Percentiles rank a stretch among this genome's conserved stretches.
Evolutionary conservation across 1,284 basidiomycete species (phyloP).

Genomic region (Rhodotorula sp.): DNA sequence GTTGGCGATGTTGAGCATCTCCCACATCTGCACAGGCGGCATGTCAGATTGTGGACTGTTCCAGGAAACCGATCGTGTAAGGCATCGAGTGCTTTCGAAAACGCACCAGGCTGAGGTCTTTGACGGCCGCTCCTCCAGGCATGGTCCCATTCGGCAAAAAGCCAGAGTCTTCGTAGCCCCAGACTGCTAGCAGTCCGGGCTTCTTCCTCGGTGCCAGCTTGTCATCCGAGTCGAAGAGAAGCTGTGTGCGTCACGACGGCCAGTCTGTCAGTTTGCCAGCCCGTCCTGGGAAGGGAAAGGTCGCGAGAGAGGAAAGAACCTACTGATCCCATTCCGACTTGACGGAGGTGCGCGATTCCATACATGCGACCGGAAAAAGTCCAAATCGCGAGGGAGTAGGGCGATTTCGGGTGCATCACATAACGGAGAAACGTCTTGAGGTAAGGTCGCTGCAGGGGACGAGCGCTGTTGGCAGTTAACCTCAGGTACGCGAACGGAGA

Average conservation of each 20-base stretch:
- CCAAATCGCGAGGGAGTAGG: conserved; percentile 30
- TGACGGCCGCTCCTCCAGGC: conserved; percentile 13
- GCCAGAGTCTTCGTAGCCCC: conserved; percentile 31
- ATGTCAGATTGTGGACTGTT: background rate
- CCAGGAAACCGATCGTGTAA: background rate
- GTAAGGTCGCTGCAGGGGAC: conserved; percentile 17
- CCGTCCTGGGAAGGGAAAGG: background rate
- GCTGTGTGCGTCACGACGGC: background rate
- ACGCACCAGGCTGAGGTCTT: conserved; percentile 32
- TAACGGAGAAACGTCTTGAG: conserved; percentile 33
- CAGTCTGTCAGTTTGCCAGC: no score
- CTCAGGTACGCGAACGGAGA: background rate
- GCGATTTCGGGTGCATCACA: conserved; percentile 19
- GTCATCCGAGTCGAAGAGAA: conserved; percentile 14
- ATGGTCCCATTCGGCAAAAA: conserved; percentile 14
- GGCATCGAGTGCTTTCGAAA: no score
- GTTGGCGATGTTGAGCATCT: conserved; percentile 19
- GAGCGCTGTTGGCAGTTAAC: background rate
- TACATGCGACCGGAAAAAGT: conserved; percentile 20
- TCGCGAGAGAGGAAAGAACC: background rate
- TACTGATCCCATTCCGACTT: conserved; percentile 24
- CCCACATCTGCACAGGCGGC: conserved; percentile 15
- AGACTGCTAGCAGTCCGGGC: conserved; percentile 2
- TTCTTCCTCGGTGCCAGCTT: conserved; percentile 3
- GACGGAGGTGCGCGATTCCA: conserved; percentile 25